Conservation (phyloP, 352 stramenopile species). For the Globisporangium yorkense region DNA sequence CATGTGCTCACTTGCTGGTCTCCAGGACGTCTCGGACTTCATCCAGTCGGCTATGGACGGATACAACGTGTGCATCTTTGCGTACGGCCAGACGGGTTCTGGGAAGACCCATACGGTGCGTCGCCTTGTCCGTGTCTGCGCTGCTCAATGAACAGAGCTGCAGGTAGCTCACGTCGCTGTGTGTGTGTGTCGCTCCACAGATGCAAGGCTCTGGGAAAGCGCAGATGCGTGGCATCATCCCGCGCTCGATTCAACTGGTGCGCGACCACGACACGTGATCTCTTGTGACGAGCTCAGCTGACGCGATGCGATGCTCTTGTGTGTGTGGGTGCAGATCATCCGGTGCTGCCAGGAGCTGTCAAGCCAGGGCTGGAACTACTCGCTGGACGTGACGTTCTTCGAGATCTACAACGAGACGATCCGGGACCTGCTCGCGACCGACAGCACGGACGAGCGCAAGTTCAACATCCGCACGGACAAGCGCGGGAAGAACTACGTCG, state of each 20-base stretch:
- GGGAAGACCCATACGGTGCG: slow-evolving; percentile 95
- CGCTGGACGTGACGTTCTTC: slow-evolving; percentile 96
- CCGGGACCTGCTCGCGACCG: slow-evolving; percentile 91
- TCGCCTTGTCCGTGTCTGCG: background rate
- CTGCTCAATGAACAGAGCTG: background rate
- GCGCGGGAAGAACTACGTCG: slow-evolving; percentile 80
- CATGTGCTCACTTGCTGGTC: background rate
- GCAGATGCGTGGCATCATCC: slow-evolving; percentile 97
- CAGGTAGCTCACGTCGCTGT: background rate
- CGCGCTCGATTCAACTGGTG: slow-evolving; percentile 91
- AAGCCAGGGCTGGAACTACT: slow-evolving; percentile 93
- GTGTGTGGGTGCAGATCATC: slow-evolving; percentile 51
- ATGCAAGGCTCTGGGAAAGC: slow-evolving; percentile 97
- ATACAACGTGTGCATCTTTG: slow-evolving; percentile 99
- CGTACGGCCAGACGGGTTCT: slow-evolving; percentile 96
- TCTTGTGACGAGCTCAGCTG: background rate
- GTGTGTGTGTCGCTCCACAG: slow-evolving; percentile 4
- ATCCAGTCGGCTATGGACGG: slow-evolving; percentile 94
- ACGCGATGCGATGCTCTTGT: background rate
- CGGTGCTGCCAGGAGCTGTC: slow-evolving; percentile 57
- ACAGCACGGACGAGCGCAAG: slow-evolving; percentile 43
- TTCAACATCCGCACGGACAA: slow-evolving; percentile 80
- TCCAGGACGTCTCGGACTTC: slow-evolving; percentile 79
- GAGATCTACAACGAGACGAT: slow-evolving; percentile 99
- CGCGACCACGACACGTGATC: background rate